These are phyloP conservation scores for Corchorus olitorius DNA, from an alignment of 345 rosid genomes.

Conservation along the genomic window DNA sequence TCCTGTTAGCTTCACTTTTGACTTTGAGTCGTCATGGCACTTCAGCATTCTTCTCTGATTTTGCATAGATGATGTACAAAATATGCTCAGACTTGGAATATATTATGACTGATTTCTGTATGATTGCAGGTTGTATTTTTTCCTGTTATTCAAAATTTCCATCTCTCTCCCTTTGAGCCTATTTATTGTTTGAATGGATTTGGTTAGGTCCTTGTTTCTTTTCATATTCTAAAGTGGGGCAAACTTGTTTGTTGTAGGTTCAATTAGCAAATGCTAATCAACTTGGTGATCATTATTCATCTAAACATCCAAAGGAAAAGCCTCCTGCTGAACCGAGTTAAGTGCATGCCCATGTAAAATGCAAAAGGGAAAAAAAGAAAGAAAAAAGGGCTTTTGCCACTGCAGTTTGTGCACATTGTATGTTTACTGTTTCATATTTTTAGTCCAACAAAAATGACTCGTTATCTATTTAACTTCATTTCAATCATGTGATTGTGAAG, in stretches of 20 bases:
- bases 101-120: not conserved
- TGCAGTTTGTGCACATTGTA: not conserved
- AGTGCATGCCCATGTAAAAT: slow-evolving; percentile 6
- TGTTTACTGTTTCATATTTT: not conserved
- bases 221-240: not conserved
- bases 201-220: not conserved
- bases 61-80: not conserved
- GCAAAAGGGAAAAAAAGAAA: not conserved
- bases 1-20: not conserved
- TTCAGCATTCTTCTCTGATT: not conserved
- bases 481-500: not conserved
- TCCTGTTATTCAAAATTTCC: not conserved
- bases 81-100: not conserved
- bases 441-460: not conserved
- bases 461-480: not conserved
- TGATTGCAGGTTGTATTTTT: not conserved
- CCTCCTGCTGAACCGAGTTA: slow-evolving; percentile 56
- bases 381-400: not conserved
- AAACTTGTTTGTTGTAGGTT: slow-evolving; percentile 38
- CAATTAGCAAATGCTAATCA: slow-evolving; percentile 71
- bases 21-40: not conserved
- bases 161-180: not conserved
- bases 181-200: not conserved
- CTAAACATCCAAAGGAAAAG: slow-evolving; percentile 74
- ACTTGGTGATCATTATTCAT: slow-evolving; percentile 61